A percentile compares a stretch with the other conserved stretches of the same genome.
These are phyloP conservation scores for Juglanconis oblonga DNA, from an alignment of 2,329 filamentous ascomycete species.

Conservation along the genomic window DNA sequence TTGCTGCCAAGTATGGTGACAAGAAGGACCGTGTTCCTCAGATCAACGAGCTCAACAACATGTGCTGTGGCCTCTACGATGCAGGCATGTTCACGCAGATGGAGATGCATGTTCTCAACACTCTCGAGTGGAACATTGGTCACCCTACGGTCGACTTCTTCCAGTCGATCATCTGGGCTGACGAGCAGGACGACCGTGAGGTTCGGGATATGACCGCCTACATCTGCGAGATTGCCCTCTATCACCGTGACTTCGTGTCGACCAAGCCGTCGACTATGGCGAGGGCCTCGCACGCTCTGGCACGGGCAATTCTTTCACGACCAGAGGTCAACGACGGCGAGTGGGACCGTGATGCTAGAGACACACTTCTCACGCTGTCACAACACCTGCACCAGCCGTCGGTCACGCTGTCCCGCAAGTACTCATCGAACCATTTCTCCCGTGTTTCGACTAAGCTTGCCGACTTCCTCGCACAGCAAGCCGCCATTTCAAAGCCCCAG, in stretches of 20 bases:
- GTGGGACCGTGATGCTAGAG: conserved; percentile 71
- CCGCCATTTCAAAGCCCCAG: conserved; percentile 49
- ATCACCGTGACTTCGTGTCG: conserved; percentile 95
- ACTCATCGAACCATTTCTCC: conserved; percentile 51
- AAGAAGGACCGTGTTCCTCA: conserved; percentile 98
- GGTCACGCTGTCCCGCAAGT: conserved; percentile 57
- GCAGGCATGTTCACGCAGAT: conserved; percentile 99
- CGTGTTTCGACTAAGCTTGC: conserved; percentile 53
- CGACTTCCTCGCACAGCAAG: conserved; percentile 59
- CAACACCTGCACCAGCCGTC: conserved; percentile 60
- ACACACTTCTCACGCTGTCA: conserved; percentile 59
- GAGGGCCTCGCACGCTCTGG: conserved; percentile 78
- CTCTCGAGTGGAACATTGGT: conserved; percentile 91
- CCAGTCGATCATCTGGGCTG: conserved; percentile 79
- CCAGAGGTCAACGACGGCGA: conserved; percentile 72
- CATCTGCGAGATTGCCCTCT: conserved; percentile 90
- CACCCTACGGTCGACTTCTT: conserved; percentile 96
- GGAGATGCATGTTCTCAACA: conserved; percentile 99
- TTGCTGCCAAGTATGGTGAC: conserved; percentile 97
- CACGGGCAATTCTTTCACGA: conserved; percentile 79
- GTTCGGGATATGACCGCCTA: conserved; percentile 94
- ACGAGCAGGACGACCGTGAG: conserved; percentile 76
- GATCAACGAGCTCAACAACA: conserved; percentile 94
- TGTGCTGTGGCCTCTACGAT: conserved; percentile 98
- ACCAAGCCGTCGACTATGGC: conserved; percentile 89